Conservation (phyloP, 2,329 filamentous ascomycete genomes). For the Parafenestella ontariensis region DNA sequence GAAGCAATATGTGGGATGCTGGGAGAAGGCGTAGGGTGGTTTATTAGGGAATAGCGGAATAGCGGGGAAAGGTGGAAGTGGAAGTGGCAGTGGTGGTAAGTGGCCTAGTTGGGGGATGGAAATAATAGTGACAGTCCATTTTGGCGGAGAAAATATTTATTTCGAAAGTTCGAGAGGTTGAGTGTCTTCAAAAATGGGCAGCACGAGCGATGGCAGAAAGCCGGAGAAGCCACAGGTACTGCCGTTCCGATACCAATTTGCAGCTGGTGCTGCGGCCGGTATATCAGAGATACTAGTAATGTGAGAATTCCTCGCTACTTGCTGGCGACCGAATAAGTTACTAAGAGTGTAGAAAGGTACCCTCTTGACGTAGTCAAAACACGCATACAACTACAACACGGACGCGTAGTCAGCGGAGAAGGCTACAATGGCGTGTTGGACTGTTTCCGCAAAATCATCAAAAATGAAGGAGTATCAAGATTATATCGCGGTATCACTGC, state of each 20-base stretch:
- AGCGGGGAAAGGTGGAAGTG: background rate
- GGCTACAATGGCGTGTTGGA: constrained; percentile 39
- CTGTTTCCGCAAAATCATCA: constrained; percentile 38
- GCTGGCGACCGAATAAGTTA: background rate
- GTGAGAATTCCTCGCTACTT: constrained; percentile 14
- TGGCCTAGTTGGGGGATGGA: background rate
- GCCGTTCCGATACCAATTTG: constrained; percentile 42
- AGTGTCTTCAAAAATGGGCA: background rate
- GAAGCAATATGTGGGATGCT: background rate
- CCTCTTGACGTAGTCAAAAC: constrained; percentile 44
- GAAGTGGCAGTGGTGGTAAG: background rate
- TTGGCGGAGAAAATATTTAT: background rate
- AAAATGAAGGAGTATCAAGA: constrained; percentile 30
- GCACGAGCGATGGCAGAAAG: constrained; percentile 1
- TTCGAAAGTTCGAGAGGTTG: background rate
- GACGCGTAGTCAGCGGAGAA: constrained; percentile 22
- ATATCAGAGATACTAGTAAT: constrained; percentile 33
- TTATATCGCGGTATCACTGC: constrained; percentile 42
- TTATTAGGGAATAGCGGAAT: background rate
- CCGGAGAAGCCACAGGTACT: constrained; percentile 7
- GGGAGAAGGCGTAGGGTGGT: background rate
- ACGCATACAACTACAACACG: constrained; percentile 40
- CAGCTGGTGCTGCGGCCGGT: constrained; percentile 23
- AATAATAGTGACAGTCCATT: background rate
- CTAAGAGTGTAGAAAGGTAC: constrained; percentile 42